phyloP scores from a whole-genome alignment of 495 filamentous ascomycete genomes.

The Jackrogersella multiformis region DNA sequence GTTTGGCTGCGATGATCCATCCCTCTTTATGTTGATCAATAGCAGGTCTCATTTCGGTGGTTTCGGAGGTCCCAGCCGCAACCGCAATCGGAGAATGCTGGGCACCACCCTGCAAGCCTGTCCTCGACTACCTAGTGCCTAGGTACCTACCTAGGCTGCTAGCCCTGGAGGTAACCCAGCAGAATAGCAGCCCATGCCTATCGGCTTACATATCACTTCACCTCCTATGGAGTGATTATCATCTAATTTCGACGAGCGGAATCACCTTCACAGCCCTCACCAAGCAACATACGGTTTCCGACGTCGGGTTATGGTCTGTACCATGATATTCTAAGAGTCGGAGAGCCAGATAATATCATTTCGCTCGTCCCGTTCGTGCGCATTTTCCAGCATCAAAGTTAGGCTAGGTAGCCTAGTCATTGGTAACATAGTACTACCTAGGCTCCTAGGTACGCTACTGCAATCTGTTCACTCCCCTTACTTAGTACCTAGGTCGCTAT shows the following conservation, averaged over 20 bases:
- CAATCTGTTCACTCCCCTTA: conserved; percentile 16
- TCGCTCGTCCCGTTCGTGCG: background rate
- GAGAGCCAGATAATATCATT: background rate
- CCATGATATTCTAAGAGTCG: background rate
- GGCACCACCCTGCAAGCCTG: conserved; percentile 26
- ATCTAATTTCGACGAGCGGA: conserved; percentile 9
- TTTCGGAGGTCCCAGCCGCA: conserved; percentile 46
- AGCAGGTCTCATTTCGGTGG: conserved; percentile 49
- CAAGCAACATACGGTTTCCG: background rate
- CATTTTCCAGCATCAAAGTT: background rate
- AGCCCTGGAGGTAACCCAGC: background rate
- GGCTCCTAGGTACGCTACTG: too few species aligned
- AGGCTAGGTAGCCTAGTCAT: background rate
- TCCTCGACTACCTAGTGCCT: conserved; percentile 1
- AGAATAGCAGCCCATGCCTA: too few species aligned
- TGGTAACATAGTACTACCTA: conserved; percentile 2
- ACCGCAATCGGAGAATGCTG: conserved; percentile 40
- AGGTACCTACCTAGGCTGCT: background rate
- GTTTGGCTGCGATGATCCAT: conserved; percentile 44
- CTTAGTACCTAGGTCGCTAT: conserved; percentile 12
- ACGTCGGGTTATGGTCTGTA: too few species aligned
- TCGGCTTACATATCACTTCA: background rate
- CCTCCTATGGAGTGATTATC: conserved; percentile 10
- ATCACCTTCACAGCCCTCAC: background rate
- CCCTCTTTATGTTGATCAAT: conserved; percentile 39